Conservation (phyloP, 495 filamentous ascomycete genomes). For the Podospora tetraspora region DNA sequence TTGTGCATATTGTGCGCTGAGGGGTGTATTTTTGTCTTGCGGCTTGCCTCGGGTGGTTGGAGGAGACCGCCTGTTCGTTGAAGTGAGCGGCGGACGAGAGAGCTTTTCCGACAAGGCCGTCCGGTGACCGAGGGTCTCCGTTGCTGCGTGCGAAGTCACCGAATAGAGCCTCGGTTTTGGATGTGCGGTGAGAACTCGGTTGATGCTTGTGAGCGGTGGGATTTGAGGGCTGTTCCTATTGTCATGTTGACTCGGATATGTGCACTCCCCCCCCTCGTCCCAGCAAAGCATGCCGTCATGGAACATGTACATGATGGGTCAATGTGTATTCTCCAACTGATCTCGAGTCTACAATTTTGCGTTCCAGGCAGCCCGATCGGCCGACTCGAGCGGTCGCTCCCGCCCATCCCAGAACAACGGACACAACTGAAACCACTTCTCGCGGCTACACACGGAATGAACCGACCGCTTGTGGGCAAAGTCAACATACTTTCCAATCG, state of each 20-base stretch:
- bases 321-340: neutral
- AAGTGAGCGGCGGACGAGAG: neutral
- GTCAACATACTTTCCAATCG: constrained; percentile 56
- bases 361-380: constrained; percentile 47
- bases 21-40: neutral
- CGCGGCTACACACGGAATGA: constrained; percentile 50
- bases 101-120: neutral
- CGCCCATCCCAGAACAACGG: constrained; percentile 39
- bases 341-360: constrained; percentile 34
- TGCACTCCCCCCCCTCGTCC: neutral
- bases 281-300: neutral
- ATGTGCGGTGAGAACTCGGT: neutral
- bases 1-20: neutral
- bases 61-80: too few relatives aligned
- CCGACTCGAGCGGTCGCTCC: constrained; percentile 40
- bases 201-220: too few relatives aligned
- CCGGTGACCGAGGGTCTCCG: neutral
- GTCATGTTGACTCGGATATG: too few relatives aligned
- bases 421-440: constrained; percentile 60
- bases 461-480: constrained; percentile 59
- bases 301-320: neutral
- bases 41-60: neutral
- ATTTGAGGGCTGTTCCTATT: neutral
- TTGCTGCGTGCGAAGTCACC: neutral
- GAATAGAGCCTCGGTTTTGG: neutral